Base-by-base conservation (phyloP, 225 moss, liverwort and hornwort species). In the Straminergon stramineum region DNA sequence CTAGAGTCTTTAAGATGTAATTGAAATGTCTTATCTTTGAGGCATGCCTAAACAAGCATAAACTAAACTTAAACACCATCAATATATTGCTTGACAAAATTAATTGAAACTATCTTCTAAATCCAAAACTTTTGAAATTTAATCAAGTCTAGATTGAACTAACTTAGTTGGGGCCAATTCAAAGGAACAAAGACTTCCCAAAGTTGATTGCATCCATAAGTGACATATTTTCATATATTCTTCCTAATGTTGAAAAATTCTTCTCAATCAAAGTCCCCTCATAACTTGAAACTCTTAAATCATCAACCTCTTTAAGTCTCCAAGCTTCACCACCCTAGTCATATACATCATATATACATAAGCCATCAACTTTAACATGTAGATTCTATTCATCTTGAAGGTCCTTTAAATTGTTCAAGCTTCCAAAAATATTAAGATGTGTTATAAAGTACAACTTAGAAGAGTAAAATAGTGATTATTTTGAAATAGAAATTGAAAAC, bases 251-350 rank as follows among this genome's bases (percentile, higher is more conserved):
- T 12, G 11, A 21, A 11, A 68, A 37, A n/a, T 68, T 21, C 2
- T 68, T 68, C 11, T 37, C 10, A 67, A 37, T 22, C 7, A 7
- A 68, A 68, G 21, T 68, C 12, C 37, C 37, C 0, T 68, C 12
- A 4, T 12, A n/a, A 68, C 2, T 68, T 68, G 22, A n/a, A 68
- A 68, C 13, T n/a, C 7, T 68, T 4, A 37, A 68, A 37, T 37
- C 37, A 37, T 68, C 21, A 68, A 68, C 20, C 4, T 20, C 37
- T 68, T 68, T 10, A 68, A 22, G 12, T 68, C 68, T 68, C 68
- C 6, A 37, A 68, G 13, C 68, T 68, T 68, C 0, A 0, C 22
- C 11, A n/a, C 12, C 4, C 1, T 4, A 2, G 6, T 68, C 68
- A 37, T 68, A 22, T 21, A 68, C n/a, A 68, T n/a, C 12, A 68